Percentiles rank a stretch among this genome's conserved stretches.
Conservation (phyloP, 768 basidiomycete species). For the Phallus indusiatus region DNA sequence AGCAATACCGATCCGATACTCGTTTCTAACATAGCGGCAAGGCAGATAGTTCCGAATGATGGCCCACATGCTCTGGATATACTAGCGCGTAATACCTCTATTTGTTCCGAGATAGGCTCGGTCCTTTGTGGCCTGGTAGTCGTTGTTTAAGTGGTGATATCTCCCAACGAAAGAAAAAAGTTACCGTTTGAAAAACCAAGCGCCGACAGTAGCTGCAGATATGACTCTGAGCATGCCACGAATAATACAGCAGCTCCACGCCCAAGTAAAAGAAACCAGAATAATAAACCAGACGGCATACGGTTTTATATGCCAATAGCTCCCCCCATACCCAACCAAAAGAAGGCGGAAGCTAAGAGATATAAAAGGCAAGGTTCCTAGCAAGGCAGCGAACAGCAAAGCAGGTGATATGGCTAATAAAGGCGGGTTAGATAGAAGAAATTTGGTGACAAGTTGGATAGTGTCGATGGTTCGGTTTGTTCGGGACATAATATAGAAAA, state of each 20-base stretch:
- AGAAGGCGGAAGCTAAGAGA: conserved; percentile 72
- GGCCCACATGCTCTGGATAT: conserved; percentile 71
- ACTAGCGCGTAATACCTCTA: conserved; percentile 65
- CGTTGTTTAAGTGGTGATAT: conserved; percentile 1
- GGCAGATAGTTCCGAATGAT: conserved; percentile 69
- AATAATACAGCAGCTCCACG: conserved; percentile 74
- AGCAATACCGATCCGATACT: conserved; percentile 26
- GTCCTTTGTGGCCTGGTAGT: conserved; percentile 1
- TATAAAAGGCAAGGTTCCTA: conserved; percentile 70
- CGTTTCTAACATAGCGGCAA: conserved; percentile 71
- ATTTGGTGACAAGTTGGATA: conserved; percentile 50
- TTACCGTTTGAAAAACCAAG: conserved; percentile 80
- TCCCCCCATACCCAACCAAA: conserved; percentile 51
- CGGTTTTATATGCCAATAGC: conserved; percentile 42
- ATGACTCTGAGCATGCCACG: conserved; percentile 70
- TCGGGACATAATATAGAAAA: conserved; percentile 40
- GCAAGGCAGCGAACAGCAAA: conserved; percentile 55
- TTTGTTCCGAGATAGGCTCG: background rate
- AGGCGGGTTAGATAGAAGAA: conserved; percentile 65
- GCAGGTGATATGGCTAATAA: conserved; percentile 66
- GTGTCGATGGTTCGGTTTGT: conserved; percentile 49
- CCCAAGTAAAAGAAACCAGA: conserved; percentile 42
- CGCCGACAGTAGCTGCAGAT: conserved; percentile 75
- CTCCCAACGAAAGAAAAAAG: conserved; percentile 16
- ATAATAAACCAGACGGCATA: conserved; percentile 73